Percentiles rank a stretch among this genome's conserved stretches.
These are phyloP conservation scores for Pholiota microspora DNA, from an alignment of 768 basidiomycete genomes.

Conservation along the genomic window DNA sequence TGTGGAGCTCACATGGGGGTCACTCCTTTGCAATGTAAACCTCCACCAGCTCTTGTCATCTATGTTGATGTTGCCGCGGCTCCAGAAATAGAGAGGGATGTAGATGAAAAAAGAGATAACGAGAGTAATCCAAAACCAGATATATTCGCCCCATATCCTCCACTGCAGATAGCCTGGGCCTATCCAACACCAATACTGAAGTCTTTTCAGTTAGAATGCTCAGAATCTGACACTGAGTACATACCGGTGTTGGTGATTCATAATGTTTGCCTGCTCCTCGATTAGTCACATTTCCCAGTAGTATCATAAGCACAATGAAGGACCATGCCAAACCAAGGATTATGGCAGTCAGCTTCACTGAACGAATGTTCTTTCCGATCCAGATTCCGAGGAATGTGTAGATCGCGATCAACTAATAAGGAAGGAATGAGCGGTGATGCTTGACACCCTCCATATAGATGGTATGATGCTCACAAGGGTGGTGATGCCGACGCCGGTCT, in stretches of 20 bases:
- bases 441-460: not conserved
- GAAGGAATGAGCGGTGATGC: not conserved
- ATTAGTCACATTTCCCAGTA: constrained; percentile 26
- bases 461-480: constrained; percentile 32
- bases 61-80: constrained; percentile 31
- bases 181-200: constrained; percentile 46
- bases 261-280: constrained; percentile 17
- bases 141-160: constrained; percentile 39
- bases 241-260: constrained; percentile 34
- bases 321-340: constrained; percentile 31
- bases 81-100: constrained; percentile 35
- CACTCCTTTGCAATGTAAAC: constrained; percentile 20
- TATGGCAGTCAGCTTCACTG: constrained; percentile 23
- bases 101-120: constrained; percentile 31
- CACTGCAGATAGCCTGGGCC: constrained; percentile 24
- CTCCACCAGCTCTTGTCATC: constrained; percentile 32
- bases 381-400: constrained; percentile 42
- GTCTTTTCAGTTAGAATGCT: not conserved
- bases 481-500: constrained; percentile 38
- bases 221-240: constrained; percentile 10
- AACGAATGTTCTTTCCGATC: constrained; percentile 26
- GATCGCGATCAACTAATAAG: constrained; percentile 31
- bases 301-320: constrained; percentile 32
- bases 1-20: constrained; percentile 9
- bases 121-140: constrained; percentile 45